Evolutionary conservation across 2,329 filamentous ascomycete genomes (phyloP).

Genomic region (Fusarium burgessii): DNA sequence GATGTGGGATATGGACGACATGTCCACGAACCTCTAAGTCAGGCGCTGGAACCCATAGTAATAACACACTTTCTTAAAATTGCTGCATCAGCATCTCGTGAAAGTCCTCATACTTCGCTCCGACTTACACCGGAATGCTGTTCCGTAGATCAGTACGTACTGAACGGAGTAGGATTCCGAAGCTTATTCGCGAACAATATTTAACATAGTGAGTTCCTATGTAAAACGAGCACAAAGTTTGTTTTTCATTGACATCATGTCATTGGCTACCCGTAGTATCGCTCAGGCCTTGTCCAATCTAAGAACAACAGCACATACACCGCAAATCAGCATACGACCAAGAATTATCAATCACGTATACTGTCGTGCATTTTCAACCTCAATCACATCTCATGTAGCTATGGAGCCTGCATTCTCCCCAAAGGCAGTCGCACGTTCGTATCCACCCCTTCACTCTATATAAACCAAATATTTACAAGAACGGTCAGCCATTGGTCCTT

Average conservation of each 20-base stretch:
- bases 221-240: neutral
- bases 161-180: constrained; percentile 15
- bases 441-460: neutral
- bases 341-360: neutral
- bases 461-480: neutral
- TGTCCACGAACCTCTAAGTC: neutral
- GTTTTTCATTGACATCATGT: neutral
- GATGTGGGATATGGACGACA: constrained; percentile 31
- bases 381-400: neutral
- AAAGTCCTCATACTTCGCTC: neutral
- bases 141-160: constrained; percentile 11
- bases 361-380: neutral
- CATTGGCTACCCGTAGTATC: neutral
- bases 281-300: neutral
- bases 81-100: neutral
- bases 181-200: neutral
- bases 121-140: constrained; percentile 4
- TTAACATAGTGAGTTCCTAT: neutral
- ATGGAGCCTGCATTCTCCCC: constrained; percentile 31
- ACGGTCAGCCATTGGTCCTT: constrained; percentile 22
- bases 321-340: neutral
- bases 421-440: constrained; percentile 24
- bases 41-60: neutral
- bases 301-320: neutral
- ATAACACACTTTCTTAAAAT: neutral